Conservation (phyloP, 805 yeast species). For the Yarrowia keelungensis region DNA sequence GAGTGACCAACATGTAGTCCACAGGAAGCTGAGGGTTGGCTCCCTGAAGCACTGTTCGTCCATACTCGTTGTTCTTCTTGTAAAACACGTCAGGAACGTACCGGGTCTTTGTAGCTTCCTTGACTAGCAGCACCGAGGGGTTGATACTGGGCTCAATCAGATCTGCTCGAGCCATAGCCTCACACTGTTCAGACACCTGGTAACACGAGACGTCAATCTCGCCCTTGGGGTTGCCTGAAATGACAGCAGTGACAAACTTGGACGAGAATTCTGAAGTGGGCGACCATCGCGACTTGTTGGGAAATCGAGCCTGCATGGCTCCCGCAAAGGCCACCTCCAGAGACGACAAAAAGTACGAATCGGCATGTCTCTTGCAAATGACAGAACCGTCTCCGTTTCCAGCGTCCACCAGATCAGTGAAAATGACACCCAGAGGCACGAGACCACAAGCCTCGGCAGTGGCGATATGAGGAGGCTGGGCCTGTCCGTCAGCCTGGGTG, state of each 20-base stretch:
- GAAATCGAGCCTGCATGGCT: conserved; percentile 68
- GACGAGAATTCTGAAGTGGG: conserved; percentile 75
- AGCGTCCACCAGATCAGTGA: conserved; percentile 88
- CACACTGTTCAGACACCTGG: conserved; percentile 88
- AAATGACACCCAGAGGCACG: conserved; percentile 78
- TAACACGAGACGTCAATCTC: conserved; percentile 91
- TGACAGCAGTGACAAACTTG: conserved; percentile 90
- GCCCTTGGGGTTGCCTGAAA: conserved; percentile 85
- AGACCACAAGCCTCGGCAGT: conserved; percentile 68
- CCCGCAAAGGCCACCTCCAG: conserved; percentile 87
- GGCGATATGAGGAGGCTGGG: conserved; percentile 52
- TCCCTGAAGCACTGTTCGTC: conserved; percentile 81
- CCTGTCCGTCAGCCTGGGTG: conserved; percentile 50
- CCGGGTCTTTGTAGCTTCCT: conserved; percentile 71
- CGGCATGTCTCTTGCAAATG: conserved; percentile 88
- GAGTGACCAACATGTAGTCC: conserved; percentile 83
- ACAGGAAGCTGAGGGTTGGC: conserved; percentile 93
- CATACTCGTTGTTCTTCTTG: conserved; percentile 85
- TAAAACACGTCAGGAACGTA: conserved; percentile 96
- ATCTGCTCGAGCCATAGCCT: conserved; percentile 85
- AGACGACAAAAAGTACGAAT: conserved; percentile 88
- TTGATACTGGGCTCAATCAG: conserved; percentile 86
- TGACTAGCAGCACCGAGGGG: conserved; percentile 84
- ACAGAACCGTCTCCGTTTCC: conserved; percentile 90
- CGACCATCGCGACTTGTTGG: conserved; percentile 69